These are phyloP conservation scores for Mucor lusitanicus DNA, from an alignment of 371 early-diverging fungal species.

Conservation along the genomic window DNA sequence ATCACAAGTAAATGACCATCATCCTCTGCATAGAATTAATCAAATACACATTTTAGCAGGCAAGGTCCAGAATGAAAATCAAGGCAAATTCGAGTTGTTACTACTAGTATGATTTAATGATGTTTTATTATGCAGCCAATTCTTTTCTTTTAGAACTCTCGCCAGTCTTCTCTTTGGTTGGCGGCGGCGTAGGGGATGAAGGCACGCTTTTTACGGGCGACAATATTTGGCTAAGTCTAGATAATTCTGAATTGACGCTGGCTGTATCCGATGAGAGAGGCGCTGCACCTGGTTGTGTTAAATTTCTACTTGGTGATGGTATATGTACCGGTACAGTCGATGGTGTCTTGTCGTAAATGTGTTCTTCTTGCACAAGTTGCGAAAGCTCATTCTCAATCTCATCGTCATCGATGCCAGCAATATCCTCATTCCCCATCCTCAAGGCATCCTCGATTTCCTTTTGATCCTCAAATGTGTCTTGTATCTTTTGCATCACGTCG, in stretches of 20 bases:
- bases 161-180: neutral
- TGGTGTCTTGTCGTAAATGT: neutral
- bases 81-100: no score
- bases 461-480: conserved; percentile 53
- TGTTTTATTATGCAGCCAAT: neutral
- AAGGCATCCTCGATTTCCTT: conserved; percentile 59
- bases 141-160: neutral
- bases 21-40: no score
- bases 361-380: conserved; percentile 19
- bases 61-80: no score
- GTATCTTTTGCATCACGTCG: conserved; percentile 49
- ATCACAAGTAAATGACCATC: no score
- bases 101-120: no score
- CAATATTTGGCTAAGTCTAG: conserved; percentile 25
- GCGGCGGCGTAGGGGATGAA: neutral
- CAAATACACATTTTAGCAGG: no score
- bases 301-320: conserved; percentile 6
- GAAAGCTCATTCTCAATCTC: conserved; percentile 54
- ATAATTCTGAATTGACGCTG: conserved; percentile 14
- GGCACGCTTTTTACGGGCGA: conserved; percentile 8
- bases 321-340: neutral
- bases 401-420: conserved; percentile 27
- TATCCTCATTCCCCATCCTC: conserved; percentile 27
- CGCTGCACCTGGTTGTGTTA: conserved; percentile 4
- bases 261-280: neutral